Evolutionary conservation across 1,284 basidiomycete species (phyloP), one percentile per base, ranked within the genome.

Genomic region (Austroboletus novae-zelandiae): DNA sequence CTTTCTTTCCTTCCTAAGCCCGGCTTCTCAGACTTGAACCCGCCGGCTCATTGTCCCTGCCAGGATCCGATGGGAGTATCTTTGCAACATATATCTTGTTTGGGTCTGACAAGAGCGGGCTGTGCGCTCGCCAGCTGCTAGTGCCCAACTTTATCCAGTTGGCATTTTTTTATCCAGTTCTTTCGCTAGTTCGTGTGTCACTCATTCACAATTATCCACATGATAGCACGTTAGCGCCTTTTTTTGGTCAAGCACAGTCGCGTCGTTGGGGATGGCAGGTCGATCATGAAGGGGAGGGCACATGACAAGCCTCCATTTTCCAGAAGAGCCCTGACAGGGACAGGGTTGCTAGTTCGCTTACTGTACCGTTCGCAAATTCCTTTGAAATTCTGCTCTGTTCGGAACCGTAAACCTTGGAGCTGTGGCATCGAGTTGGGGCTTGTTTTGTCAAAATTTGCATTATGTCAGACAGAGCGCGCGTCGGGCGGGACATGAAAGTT

Each of bases 281-380:
- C 62, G 58, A 63, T 63, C 62, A 63, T 64, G 62, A 65, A 55
- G 40, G 36, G 36, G 36, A 17, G 37, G 39, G 39, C 51, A 36
- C 17, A 40, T 61, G 56, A 51, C 45, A 23, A 25, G 25, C 23
- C 57, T 61, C 59, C 60, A 61, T 65, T 61, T 20, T 51, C 32
- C 36, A 29, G 17, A 15, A 13, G 32, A 30, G 20, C 53, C 48
- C 46, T 44, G 40, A 36, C 34, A 37, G 55, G 20, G 23, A 17
- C 27, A 13, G 11, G 40, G 20, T 55, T 48, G 3, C 7, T 11
- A 8, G 43, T 48, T 40, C 41, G 9, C 6, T 14, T 23, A 6
- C 40, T 23, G 9, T 8, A n/a, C 37, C 11, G 37, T 39, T 35
- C 14, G 17, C n/a, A 9, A 13, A 10, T 5, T 23, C 20, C n/a